Conservation (phyloP, 305 asterid genomes). For the Rubia peregrina region DNA sequence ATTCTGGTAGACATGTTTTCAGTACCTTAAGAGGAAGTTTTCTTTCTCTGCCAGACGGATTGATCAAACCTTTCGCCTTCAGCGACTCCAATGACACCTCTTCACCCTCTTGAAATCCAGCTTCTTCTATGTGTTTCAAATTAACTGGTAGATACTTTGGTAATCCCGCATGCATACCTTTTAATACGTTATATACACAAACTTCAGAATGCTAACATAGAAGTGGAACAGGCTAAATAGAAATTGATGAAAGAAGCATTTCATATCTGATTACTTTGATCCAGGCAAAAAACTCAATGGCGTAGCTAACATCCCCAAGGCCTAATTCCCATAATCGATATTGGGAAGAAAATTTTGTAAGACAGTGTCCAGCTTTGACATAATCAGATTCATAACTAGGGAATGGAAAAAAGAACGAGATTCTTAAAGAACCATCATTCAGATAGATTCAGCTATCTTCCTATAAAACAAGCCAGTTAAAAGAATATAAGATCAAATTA, state of each 20-base stretch:
- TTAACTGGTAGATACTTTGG: constrained; percentile 85
- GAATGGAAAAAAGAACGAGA: background rate
- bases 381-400: background rate
- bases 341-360: background rate
- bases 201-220: background rate
- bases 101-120: constrained; percentile 86
- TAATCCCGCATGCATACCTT: constrained; percentile 91
- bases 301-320: background rate
- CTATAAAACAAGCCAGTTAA: background rate
- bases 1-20: background rate
- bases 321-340: background rate
- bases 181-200: background rate
- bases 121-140: constrained; percentile 70
- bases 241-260: constrained; percentile 2
- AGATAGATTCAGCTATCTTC: background rate
- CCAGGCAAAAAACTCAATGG: background rate
- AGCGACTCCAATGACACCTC: constrained; percentile 87
- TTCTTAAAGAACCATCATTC: background rate
- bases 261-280: background rate
- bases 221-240: background rate
- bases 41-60: constrained; percentile 95
- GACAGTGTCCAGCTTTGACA: background rate
- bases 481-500: background rate
- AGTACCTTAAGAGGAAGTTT: constrained; percentile 84
- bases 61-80: constrained; percentile 74